Evolutionary conservation across 495 filamentous ascomycete genomes (phyloP).

Genomic region (Xylaria bambusicola): DNA sequence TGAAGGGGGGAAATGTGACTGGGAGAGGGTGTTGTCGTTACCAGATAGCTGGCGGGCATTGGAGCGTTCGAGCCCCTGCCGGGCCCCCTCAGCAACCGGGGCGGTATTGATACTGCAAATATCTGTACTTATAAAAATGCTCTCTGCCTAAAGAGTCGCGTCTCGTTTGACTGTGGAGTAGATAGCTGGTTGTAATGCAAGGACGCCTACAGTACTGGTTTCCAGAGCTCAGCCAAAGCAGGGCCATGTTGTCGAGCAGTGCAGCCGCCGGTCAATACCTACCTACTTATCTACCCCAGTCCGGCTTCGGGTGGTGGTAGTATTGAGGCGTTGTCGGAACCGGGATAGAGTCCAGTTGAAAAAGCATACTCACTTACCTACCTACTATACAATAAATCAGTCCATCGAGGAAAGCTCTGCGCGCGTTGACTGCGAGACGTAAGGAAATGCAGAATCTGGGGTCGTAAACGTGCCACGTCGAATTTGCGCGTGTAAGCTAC

Average conservation of each 20-base stretch:
- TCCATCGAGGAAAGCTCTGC: not conserved
- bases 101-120: too few species aligned
- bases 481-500: constrained; percentile 7
- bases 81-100: constrained; percentile 1
- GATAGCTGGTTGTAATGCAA: not conserved
- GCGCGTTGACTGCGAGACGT: constrained; percentile 4
- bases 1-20: not conserved
- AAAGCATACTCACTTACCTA: too few species aligned
- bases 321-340: constrained; percentile 14
- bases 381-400: too few species aligned
- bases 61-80: not conserved
- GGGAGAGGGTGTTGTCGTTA: not conserved
- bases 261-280: constrained; percentile 4
- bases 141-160: constrained; percentile 6
- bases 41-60: constrained; percentile 3
- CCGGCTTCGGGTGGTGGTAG: constrained; percentile 13
- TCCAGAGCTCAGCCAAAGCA: not conserved
- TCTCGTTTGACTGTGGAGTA: constrained; percentile 11
- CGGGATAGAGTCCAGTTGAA: not conserved
- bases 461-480: constrained; percentile 12
- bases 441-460: not conserved
- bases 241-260: not conserved
- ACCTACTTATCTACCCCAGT: constrained; percentile 1
- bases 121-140: not conserved
- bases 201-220: constrained; percentile 7